A percentile compares a stretch with the other conserved stretches of the same genome.
Evolutionary conservation across 1,284 basidiomycete genomes (phyloP).

Genomic region (Neonothopanus nambi): DNA sequence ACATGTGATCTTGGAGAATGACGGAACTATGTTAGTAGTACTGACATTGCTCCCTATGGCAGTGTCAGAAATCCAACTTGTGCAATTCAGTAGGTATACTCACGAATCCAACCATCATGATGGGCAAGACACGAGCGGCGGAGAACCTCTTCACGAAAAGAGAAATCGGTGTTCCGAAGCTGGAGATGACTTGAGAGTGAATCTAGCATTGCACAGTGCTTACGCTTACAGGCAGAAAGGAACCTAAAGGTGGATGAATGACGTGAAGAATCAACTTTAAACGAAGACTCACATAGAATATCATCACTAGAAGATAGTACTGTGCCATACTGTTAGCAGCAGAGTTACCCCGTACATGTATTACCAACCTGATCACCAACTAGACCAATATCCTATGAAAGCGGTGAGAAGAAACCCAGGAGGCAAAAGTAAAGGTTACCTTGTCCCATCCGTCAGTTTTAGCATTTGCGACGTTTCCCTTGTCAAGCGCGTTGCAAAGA

Average conservation of each 20-base stretch:
- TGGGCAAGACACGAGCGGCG: slow-evolving; percentile 46
- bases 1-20: background rate
- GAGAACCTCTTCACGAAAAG: slow-evolving; percentile 48
- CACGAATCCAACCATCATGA: slow-evolving; percentile 52
- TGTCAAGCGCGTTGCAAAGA: slow-evolving; percentile 52
- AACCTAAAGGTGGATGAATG: slow-evolving; percentile 25
- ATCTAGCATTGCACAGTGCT: background rate
- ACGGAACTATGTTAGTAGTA: background rate
- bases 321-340: slow-evolving; percentile 17
- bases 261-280: slow-evolving; percentile 4
- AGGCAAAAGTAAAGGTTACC: slow-evolving; percentile 23
- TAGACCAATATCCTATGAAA: slow-evolving; percentile 36
- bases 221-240: slow-evolving; percentile 43
- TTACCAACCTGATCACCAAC: slow-evolving; percentile 38
- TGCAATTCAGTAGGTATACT: slow-evolving; percentile 11
- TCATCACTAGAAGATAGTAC: slow-evolving; percentile 51
- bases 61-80: background rate
- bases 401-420: background rate
- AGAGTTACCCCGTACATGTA: too few relatives aligned
- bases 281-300: slow-evolving; percentile 38
- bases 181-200: slow-evolving; percentile 13
- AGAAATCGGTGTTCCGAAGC: slow-evolving; percentile 48
- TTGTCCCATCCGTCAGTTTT: slow-evolving; percentile 51
- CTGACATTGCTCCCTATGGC: slow-evolving; percentile 39
- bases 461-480: slow-evolving; percentile 57